Evolutionary conservation across 2,329 filamentous ascomycete species (phyloP).

Genomic region (Ophiosphaerella korrae): DNA sequence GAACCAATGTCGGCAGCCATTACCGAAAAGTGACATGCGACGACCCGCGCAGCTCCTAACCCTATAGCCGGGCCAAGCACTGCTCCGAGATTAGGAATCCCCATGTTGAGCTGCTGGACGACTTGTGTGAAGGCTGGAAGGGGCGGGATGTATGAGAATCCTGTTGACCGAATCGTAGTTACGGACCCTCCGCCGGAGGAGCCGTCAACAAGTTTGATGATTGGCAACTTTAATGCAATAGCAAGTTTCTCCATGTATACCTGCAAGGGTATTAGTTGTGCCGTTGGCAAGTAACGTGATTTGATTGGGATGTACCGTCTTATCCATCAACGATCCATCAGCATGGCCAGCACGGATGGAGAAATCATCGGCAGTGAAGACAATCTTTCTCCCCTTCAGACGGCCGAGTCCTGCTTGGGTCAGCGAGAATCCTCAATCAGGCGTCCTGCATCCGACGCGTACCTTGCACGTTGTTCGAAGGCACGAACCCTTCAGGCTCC

Average conservation of each 20-base stretch:
- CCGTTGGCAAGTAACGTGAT: too few relatives aligned
- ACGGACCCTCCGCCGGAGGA: slow-evolving; percentile 67
- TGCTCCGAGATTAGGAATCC: slow-evolving; percentile 68
- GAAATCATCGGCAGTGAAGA: slow-evolving; percentile 69
- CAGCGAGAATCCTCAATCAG: neutral
- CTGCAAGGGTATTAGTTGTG: slow-evolving; percentile 25
- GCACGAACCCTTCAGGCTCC: slow-evolving; percentile 58
- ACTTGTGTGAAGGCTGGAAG: slow-evolving; percentile 60
- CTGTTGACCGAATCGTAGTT: slow-evolving; percentile 61
- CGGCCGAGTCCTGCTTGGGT: slow-evolving; percentile 52
- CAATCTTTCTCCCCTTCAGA: slow-evolving; percentile 58
- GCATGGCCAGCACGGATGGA: slow-evolving; percentile 67
- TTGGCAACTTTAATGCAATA: slow-evolving; percentile 61
- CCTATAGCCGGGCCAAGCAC: slow-evolving; percentile 68
- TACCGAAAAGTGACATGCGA: slow-evolving; percentile 67
- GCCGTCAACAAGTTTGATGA: slow-evolving; percentile 69
- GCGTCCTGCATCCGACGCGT: neutral
- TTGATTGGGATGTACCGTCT: slow-evolving; percentile 49
- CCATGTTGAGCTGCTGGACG: slow-evolving; percentile 63
- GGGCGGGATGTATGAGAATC: slow-evolving; percentile 66
- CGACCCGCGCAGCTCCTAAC: slow-evolving; percentile 65
- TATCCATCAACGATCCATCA: slow-evolving; percentile 63
- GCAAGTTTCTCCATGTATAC: slow-evolving; percentile 67
- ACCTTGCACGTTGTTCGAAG: slow-evolving; percentile 67
- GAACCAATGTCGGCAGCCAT: slow-evolving; percentile 68